Evolutionary conservation across 1,284 basidiomycete species (phyloP), one percentile per base, ranked within the genome.

Genomic region (Boletellus deceptivus): DNA sequence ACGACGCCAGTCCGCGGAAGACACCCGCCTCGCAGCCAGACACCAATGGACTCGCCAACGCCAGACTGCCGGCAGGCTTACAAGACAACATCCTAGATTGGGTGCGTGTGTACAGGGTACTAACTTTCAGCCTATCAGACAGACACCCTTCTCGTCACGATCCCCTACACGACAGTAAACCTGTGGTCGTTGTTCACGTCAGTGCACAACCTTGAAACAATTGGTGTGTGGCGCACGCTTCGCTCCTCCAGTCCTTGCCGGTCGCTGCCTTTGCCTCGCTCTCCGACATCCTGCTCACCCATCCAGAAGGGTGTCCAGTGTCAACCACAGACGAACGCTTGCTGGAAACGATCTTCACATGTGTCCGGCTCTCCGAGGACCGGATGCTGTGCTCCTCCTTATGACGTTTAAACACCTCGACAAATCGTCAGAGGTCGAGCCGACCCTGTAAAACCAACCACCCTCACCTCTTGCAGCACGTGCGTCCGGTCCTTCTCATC

Each of bases 341-440:
- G 55, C 80, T 77, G 31, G 73, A 69, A 1, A 88, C 82, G 25
- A 89, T 75, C 70, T 87, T 89, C 76, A 91, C 88, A 57, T 87
- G 83, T 20, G 83, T 80, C 53, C 72, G 68, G 64, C 72, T 77
- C 55, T 75, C 68, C 24, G 76, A 68, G 59, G 60, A 69, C 69
- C 64, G 68, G 53, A 62, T 63, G 60, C 43, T 52, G 6, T 71
- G 70, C 48, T 83, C 82, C 0, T 82, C 78, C 59, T 80, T 79
- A 59, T 80, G 80, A 27, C 74, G 72, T 65, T 79, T 75, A 69
- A 86, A 86, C 44, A 83, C 52, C 79, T 84, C 45, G 16, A 54
- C 29, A 11, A 39, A n/a, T 35, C 34, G 16, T 17, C 14, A 31
- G 16, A 16, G 16, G 34, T 17, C 16, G 34, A 35, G 2, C 8